Conservation (phyloP, 208 protist species). For the Trypanosoma brucei region DNA sequence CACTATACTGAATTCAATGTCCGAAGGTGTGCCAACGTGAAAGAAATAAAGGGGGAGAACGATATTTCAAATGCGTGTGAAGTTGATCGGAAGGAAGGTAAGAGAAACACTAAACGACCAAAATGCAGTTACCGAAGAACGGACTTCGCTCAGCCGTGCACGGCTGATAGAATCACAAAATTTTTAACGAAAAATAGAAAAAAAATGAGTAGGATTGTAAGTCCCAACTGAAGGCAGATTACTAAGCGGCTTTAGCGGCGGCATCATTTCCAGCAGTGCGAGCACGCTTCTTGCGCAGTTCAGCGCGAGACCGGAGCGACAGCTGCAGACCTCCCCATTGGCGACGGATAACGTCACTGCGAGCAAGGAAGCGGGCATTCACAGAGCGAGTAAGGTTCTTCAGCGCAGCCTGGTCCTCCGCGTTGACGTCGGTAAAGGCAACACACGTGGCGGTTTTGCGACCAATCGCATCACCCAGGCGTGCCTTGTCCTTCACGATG, state of each 20-base stretch:
- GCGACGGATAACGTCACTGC: constrained; percentile 84
- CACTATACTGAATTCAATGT: too few relatives aligned
- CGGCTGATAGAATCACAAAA: neutral
- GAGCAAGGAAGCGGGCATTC: constrained; percentile 93
- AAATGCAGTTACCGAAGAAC: too few relatives aligned
- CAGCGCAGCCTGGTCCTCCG: constrained; percentile 92
- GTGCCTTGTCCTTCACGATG: constrained; percentile 99
- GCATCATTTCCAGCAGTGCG: constrained; percentile 59
- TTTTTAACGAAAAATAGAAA: constrained; percentile 15
- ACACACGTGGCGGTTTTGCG: constrained; percentile 95
- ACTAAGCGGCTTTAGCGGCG: constrained; percentile 28
- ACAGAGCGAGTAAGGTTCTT: constrained; percentile 90
- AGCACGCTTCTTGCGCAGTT: constrained; percentile 78
- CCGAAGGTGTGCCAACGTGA: too few relatives aligned
- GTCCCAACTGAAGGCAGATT: neutral
- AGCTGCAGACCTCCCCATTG: constrained; percentile 94
- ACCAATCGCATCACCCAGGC: constrained; percentile 96
- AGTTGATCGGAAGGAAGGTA: too few relatives aligned
- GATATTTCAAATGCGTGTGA: too few relatives aligned
- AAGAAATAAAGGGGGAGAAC: too few relatives aligned
- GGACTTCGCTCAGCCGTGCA: too few relatives aligned
- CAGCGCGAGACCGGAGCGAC: constrained; percentile 73
- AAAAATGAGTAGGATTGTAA: constrained; percentile 10
- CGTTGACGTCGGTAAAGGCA: constrained; percentile 94
- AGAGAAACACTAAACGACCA: too few relatives aligned